These are phyloP conservation scores for Kwoniella botswanensis DNA, from an alignment of 768 basidiomycete genomes.

Conservation along the genomic window DNA sequence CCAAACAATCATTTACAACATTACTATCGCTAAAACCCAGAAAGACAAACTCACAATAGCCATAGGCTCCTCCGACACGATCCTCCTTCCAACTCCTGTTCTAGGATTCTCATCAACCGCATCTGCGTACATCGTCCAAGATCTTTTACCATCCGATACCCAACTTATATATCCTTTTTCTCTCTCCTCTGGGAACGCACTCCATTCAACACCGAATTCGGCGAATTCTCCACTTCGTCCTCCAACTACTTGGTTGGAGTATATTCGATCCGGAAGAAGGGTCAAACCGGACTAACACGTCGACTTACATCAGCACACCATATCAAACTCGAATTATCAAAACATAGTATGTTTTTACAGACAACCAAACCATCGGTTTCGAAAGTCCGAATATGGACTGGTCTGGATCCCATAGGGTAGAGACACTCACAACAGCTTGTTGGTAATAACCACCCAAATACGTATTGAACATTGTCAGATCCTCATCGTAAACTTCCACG, in stretches of 20 bases:
- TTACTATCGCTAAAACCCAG: not conserved
- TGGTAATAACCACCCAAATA: slow-evolving; percentile 61
- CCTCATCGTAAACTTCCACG: slow-evolving; percentile 44
- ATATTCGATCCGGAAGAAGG: slow-evolving; percentile 55
- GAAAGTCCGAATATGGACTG: too few relatives aligned
- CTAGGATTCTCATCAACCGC: slow-evolving; percentile 69
- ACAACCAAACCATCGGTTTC: too few relatives aligned
- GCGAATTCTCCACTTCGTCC: slow-evolving; percentile 34
- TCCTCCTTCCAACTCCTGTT: slow-evolving; percentile 70
- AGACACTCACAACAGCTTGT: slow-evolving; percentile 63
- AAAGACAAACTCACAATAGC: slow-evolving; percentile 66
- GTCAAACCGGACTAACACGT: slow-evolving; percentile 60
- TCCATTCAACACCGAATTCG: slow-evolving; percentile 62
- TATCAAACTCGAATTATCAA: not conserved
- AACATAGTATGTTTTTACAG: too few relatives aligned
- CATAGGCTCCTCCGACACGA: slow-evolving; percentile 84
- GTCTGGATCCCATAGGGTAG: too few relatives aligned
- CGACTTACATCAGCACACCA: not conserved
- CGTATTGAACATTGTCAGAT: slow-evolving; percentile 59
- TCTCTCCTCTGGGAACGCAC: slow-evolving; percentile 44
- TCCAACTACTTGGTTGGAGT: slow-evolving; percentile 29
- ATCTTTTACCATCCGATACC: slow-evolving; percentile 50
- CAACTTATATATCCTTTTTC: slow-evolving; percentile 55
- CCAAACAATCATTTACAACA: not conserved
- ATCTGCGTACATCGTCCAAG: slow-evolving; percentile 65